Conservation (phyloP, 495 filamentous ascomycete genomes). For the Aspergillus saccharolyticus region DNA sequence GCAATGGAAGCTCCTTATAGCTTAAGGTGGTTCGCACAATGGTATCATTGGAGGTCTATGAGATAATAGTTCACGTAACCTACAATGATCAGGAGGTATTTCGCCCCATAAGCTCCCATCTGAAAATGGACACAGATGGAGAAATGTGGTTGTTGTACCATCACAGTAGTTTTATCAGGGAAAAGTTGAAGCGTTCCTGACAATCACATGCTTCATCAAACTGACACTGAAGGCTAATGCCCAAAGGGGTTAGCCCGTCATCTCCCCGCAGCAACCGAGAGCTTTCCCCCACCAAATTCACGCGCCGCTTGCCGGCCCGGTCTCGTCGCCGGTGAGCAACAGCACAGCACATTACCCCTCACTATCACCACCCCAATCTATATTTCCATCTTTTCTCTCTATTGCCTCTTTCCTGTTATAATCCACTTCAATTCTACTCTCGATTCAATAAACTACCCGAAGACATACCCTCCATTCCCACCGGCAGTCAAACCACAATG, state of each 20-base stretch:
- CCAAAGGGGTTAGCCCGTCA: neutral
- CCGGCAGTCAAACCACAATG: conserved; percentile 16
- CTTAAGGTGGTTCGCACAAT: too few species aligned
- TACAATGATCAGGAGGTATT: too few species aligned
- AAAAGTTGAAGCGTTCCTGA: neutral
- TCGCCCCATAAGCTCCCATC: too few species aligned
- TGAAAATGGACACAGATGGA: too few species aligned
- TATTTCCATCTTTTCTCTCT: neutral
- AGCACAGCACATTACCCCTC: neutral
- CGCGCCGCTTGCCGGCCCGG: too few species aligned
- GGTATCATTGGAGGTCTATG: too few species aligned
- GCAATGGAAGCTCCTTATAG: too few species aligned
- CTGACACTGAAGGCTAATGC: neutral
- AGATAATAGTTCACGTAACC: too few species aligned
- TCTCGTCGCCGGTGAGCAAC: neutral
- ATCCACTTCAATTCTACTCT: too few species aligned
- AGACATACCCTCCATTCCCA: neutral
- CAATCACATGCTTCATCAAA: neutral
- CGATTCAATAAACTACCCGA: neutral
- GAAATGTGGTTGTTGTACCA: too few species aligned
- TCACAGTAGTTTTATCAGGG: neutral
- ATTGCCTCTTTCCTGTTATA: too few species aligned
- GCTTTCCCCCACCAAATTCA: neutral
- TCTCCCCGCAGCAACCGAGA: neutral
- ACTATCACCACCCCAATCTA: neutral